Percentiles rank a stretch among this genome's conserved stretches.
These are phyloP conservation scores for Blastocystis sp. DNA, from an alignment of 352 stramenopile genomes.

Conservation along the genomic window DNA sequence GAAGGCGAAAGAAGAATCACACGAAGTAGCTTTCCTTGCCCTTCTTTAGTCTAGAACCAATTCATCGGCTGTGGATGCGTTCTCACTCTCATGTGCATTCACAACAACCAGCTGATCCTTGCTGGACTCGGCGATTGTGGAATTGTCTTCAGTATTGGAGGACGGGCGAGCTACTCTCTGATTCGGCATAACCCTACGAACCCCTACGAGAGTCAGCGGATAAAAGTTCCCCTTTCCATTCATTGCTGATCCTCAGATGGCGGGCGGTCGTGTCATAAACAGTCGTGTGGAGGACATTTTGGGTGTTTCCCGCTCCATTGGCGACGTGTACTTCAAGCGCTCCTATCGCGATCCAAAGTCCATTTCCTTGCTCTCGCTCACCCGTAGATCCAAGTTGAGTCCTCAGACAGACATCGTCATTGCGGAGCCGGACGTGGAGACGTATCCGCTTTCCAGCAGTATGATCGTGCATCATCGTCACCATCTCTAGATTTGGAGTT, in stretches of 20 bases:
- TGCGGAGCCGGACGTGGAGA: conserved; percentile 59
- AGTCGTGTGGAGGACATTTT: conserved; percentile 50
- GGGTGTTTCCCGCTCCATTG: conserved; percentile 47
- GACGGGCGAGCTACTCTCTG: conserved; percentile 24
- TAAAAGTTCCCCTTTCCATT: background rate
- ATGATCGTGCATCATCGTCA: background rate
- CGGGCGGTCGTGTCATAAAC: conserved; percentile 44
- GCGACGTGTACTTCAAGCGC: conserved; percentile 64
- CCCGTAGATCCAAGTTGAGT: background rate
- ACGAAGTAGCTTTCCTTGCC: background rate
- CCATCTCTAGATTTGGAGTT: conserved; percentile 53
- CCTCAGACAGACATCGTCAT: conserved; percentile 42
- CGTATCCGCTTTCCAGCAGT: conserved; percentile 59
- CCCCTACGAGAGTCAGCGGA: conserved; percentile 16
- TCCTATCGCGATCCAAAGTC: conserved; percentile 38
- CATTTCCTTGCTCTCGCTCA: background rate
- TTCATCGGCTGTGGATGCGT: conserved; percentile 55
- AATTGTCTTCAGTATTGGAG: conserved; percentile 57
- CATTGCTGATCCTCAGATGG: background rate
- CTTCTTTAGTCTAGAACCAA: background rate
- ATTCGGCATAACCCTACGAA: conserved; percentile 43
- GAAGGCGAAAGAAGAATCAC: background rate
- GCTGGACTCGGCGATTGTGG: conserved; percentile 58
- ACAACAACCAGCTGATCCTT: conserved; percentile 71
- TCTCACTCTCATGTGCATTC: conserved; percentile 65